Evolutionary conservation across 805 yeast genomes (phyloP).

Genomic region (Zygosaccharomyces rouxii): DNA sequence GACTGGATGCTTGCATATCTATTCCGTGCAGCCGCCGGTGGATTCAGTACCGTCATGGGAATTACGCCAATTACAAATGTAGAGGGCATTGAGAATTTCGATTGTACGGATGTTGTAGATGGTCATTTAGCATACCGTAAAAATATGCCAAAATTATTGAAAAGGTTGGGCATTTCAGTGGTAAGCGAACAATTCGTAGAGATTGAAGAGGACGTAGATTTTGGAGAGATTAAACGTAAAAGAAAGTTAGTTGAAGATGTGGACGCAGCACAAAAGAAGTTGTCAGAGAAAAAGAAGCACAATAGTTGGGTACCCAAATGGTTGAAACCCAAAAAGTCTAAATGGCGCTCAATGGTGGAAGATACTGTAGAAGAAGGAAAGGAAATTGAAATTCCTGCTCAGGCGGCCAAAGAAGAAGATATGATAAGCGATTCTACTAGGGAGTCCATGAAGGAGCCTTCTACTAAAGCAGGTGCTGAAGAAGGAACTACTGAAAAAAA

Average conservation of each 20-base stretch:
- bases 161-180: constrained; percentile 70
- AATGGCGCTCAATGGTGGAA: constrained; percentile 64
- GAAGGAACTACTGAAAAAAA: background rate
- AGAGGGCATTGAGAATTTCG: constrained; percentile 73
- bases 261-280: constrained; percentile 72
- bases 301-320: constrained; percentile 41
- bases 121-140: constrained; percentile 98
- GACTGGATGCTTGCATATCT: constrained; percentile 96
- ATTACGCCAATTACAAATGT: constrained; percentile 65
- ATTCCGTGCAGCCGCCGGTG: constrained; percentile 94
- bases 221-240: constrained; percentile 78
- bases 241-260: constrained; percentile 78
- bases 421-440: constrained; percentile 5
- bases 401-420: constrained; percentile 16
- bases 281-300: constrained; percentile 40
- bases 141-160: constrained; percentile 79
- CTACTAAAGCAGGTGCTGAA: too few species aligned
- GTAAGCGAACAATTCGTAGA: constrained; percentile 88
- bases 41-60: constrained; percentile 87
- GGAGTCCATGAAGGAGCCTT: background rate
- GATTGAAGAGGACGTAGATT: constrained; percentile 86
- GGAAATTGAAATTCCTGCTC: constrained; percentile 20
- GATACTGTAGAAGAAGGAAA: constrained; percentile 30
- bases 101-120: constrained; percentile 79
- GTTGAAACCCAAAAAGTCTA: constrained; percentile 51